Base-by-base conservation (phyloP, 2,329 filamentous ascomycete genomes). In the Ceratocystis harringtonii region DNA sequence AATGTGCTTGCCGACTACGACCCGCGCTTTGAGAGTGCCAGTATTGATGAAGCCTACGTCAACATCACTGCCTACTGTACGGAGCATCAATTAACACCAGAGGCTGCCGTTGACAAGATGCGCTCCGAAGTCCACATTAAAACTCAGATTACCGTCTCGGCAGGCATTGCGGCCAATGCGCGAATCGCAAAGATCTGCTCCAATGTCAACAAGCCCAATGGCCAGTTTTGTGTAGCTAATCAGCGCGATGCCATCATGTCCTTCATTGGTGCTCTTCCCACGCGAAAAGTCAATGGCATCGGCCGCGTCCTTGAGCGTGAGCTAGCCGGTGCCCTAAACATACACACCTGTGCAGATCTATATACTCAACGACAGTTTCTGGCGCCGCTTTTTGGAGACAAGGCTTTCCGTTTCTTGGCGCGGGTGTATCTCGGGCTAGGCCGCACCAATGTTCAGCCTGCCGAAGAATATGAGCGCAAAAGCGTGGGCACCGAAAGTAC, bases 201-300 rank as follows among this genome's bases (percentile, higher is more conserved):
- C 19, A 96, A 99, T 72, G 84, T 88, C 74, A 96, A 97, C 75
- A 99, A 99, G 72, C 94, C 94, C 0, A 95, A 99, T 70, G 94
- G 94, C 0, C 94, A 97, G 72, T 97, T 88, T 70, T 76, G 83
- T 8, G 78, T 97, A 1, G 81, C 87, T 0, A 88, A 81, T 63
- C 86, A 95, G 50, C 81, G 92, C 8, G 76, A 78, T 30, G 80
- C 84, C 0, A 90, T 99, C 67, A 85, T 97, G 82, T 77, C 80
- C 0, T 97, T 96, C 72, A 96, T 97, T 88, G 80, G 81, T 10
- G 81, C 86, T 36, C 78, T 99, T 28, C 87, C 92, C 0, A 91
- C 90, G 0, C 83, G 94, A 43, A 96, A 96, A 72, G 89, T 97
- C 55, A 96, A 96, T 69, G 94, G 94, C 0, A 83, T 99, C n/a